Percentiles rank a stretch among this genome's conserved stretches.
Evolutionary conservation across 176 grass and related monocot genomes (phyloP).

Genomic region (Elymus sibiricus): DNA sequence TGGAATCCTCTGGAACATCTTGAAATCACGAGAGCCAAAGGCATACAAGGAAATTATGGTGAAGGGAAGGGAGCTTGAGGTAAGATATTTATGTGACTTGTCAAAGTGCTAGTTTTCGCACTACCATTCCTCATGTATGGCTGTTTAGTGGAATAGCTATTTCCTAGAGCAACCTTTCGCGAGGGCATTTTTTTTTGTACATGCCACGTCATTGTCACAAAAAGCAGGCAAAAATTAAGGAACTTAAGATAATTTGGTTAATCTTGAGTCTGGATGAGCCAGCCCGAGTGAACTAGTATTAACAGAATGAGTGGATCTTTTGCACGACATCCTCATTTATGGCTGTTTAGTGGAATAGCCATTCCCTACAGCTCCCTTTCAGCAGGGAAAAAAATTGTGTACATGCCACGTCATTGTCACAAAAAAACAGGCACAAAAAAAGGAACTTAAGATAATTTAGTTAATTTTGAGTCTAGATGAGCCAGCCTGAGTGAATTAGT

Average conservation of each 20-base stretch:
- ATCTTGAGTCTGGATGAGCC: not conserved
- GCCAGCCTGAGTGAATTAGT: not conserved
- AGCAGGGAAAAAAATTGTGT: not conserved
- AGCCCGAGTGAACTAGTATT: not conserved
- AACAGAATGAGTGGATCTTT: not conserved
- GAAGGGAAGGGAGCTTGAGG: conserved; percentile 91
- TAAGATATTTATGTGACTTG: conserved; percentile 25
- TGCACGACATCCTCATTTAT: not conserved
- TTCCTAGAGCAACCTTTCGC: not conserved
- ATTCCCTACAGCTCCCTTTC: not conserved
- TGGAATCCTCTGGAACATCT: conserved; percentile 96
- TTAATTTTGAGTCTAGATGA: not conserved
- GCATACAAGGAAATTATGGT: conserved; percentile 96
- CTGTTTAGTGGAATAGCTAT: conserved; percentile 6
- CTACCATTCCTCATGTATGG: not conserved
- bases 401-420: not conserved
- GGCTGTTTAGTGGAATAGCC: conserved; percentile 11
- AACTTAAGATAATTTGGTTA: not conserved
- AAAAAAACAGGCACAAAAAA: not conserved
- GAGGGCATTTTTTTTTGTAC: not conserved
- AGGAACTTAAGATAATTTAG: not conserved
- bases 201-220: not conserved
- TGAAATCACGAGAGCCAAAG: conserved; percentile 90
- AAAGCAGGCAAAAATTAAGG: not conserved
- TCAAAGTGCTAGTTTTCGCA: not conserved